Percentiles rank a stretch among this genome's conserved stretches.
These are phyloP conservation scores for Guyanaporus albipodus DNA, from an alignment of 768 basidiomycete species.

Conservation along the genomic window DNA sequence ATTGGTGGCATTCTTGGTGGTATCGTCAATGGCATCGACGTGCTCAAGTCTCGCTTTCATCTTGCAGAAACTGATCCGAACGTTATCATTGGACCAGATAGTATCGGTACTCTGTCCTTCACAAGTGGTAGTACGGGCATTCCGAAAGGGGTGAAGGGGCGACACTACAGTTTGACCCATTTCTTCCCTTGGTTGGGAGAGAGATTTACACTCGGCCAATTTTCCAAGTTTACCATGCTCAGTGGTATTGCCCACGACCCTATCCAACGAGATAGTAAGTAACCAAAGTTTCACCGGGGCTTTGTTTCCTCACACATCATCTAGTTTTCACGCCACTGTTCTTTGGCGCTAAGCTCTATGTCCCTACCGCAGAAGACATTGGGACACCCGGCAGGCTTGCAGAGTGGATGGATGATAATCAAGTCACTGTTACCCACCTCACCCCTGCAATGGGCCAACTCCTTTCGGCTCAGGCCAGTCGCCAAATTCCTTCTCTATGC, in stretches of 20 bases:
- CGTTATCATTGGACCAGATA: conserved; percentile 89
- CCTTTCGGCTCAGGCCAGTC: conserved; percentile 80
- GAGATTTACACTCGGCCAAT: conserved; percentile 67
- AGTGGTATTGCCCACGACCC: conserved; percentile 99
- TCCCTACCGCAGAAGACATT: conserved; percentile 95
- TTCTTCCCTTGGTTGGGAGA: conserved; percentile 99
- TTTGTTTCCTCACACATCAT: conserved; percentile 5
- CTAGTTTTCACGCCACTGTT: conserved; percentile 98
- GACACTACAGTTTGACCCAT: conserved; percentile 95
- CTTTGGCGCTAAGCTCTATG: conserved; percentile 92
- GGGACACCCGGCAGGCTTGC: conserved; percentile 94
- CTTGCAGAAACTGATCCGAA: conserved; percentile 73
- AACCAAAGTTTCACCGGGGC: not conserved
- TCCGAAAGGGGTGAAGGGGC: conserved; percentile 94
- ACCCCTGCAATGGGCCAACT: conserved; percentile 99
- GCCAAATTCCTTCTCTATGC: conserved; percentile 77
- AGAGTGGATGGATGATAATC: conserved; percentile 94
- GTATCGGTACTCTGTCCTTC: conserved; percentile 90
- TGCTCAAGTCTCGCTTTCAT: conserved; percentile 50
- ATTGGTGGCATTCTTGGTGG: conserved; percentile 70
- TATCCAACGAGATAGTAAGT: conserved; percentile 96
- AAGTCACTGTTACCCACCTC: conserved; percentile 93
- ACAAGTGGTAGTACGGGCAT: conserved; percentile 97
- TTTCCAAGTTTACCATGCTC: conserved; percentile 94
- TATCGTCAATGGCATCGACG: conserved; percentile 44